These are phyloP conservation scores for Biancaea sappan DNA, from an alignment of 306 rosid genomes.

Conservation along the genomic window DNA sequence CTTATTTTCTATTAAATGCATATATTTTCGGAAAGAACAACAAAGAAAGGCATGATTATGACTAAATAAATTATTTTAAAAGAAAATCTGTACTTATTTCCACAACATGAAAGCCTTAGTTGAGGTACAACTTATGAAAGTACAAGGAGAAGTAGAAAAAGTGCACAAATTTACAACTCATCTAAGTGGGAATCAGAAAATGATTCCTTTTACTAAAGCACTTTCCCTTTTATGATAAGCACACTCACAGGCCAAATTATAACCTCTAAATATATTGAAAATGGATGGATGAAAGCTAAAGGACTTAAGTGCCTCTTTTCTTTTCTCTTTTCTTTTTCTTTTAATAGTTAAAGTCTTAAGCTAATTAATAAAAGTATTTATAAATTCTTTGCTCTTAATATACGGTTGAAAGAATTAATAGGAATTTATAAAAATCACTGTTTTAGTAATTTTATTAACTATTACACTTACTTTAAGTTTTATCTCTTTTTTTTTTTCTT, in stretches of 20 bases:
- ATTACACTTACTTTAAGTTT: no score
- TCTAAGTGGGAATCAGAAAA: not conserved
- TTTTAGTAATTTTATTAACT: no score
- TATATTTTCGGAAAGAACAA: not conserved
- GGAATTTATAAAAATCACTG: no score
- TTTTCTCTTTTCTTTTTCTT: not conserved
- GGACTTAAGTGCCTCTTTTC: not conserved
- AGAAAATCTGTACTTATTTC: not conserved
- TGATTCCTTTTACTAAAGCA: slow-evolving; percentile 24
- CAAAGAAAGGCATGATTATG: not conserved
- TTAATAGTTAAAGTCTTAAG: not conserved
- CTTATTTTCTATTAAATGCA: not conserved
- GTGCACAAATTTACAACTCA: not conserved
- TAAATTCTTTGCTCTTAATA: no score
- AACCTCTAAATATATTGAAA: not conserved
- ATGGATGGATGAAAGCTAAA: slow-evolving; percentile 1
- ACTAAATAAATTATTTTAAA: not conserved
- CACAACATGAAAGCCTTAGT: not conserved
- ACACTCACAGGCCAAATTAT: slow-evolving; percentile 3
- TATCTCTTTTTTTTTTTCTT: no score
- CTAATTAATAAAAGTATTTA: no score
- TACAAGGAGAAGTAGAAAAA: not conserved
- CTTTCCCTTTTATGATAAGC: slow-evolving; percentile 22
- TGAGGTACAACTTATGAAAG: slow-evolving; percentile 4
- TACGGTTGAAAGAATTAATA: no score